Conservation (phyloP, 2,329 filamentous ascomycete species). For the Xylariaceae sp. region DNA sequence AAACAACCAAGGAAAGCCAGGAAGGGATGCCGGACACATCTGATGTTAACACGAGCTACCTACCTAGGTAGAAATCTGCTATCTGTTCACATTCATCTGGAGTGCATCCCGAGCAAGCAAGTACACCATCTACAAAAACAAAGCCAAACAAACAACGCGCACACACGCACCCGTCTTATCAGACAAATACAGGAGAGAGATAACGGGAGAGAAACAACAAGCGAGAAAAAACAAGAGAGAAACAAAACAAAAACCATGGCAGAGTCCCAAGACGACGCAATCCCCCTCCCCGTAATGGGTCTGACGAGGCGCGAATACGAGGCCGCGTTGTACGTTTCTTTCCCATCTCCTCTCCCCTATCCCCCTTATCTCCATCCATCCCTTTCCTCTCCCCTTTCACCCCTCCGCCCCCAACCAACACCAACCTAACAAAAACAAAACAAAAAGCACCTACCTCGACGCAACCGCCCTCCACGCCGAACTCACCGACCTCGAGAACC, state of each 20-base stretch:
- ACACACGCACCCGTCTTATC: no score
- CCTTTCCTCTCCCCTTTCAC: not conserved
- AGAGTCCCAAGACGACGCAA: not conserved
- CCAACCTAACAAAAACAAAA: not conserved
- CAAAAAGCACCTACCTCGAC: constrained; percentile 12
- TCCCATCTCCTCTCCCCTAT: not conserved
- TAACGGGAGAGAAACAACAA: not conserved
- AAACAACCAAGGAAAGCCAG: no score
- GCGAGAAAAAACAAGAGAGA: not conserved
- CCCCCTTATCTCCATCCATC: not conserved
- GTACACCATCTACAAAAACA: no score
- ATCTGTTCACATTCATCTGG: no score
- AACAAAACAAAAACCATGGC: not conserved
- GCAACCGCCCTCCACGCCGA: constrained; percentile 11
- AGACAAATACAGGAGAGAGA: no score
- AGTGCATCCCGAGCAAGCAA: no score
- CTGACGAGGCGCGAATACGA: constrained; percentile 14
- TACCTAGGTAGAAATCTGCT: no score
- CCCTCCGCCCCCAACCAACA: not conserved
- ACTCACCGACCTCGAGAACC: constrained; percentile 2
- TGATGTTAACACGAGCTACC: no score
- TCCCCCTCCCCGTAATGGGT: constrained; percentile 14
- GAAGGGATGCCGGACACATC: no score
- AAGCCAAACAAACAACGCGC: no score
- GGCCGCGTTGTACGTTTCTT: constrained; percentile 13